phyloP scores from a whole-genome alignment of 2,329 filamentous ascomycete species.

The Microthyrium microscopicum region DNA sequence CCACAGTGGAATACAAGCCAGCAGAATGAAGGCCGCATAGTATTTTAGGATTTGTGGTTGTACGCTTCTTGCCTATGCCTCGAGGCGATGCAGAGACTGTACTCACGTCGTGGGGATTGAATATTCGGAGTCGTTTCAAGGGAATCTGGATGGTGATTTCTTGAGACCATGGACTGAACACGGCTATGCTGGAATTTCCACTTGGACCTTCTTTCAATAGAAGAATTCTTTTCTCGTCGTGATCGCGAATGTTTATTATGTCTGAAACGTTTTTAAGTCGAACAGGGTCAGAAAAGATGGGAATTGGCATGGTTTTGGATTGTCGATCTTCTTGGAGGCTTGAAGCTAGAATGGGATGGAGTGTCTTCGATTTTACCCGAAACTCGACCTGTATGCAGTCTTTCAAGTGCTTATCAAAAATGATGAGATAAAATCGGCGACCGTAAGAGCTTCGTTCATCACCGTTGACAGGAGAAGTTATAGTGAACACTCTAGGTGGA shows the following conservation, averaged over 20 bases:
- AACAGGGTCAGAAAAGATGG: constrained; percentile 12
- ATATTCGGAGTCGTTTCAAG: constrained; percentile 11
- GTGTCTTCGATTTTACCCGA: constrained; percentile 11
- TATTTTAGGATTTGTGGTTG: constrained; percentile 13
- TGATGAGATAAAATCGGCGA: constrained; percentile 18
- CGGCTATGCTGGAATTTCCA: constrained; percentile 13
- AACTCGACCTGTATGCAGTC: constrained; percentile 21
- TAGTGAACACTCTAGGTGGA: constrained; percentile 7
- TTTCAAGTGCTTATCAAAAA: constrained; percentile 17
- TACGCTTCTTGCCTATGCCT: constrained; percentile 19
- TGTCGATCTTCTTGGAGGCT: constrained; percentile 9
- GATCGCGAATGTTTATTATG: constrained; percentile 17
- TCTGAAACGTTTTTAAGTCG: constrained; percentile 15
- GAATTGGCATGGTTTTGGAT: constrained; percentile 15
- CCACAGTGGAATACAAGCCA: constrained; percentile 15
- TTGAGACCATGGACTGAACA: constrained; percentile 21
- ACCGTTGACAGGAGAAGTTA: constrained; percentile 2
- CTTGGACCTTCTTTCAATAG: constrained; percentile 14
- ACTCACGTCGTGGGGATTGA: constrained; percentile 13
- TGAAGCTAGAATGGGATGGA: too few species aligned
- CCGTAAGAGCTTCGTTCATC: background rate
- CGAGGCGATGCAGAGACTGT: constrained; percentile 11
- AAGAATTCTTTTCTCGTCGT: constrained; percentile 17
- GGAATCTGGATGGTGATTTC: constrained; percentile 16
- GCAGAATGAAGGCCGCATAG: constrained; percentile 14